Conservation (phyloP, 2,329 filamentous ascomycete species). For the Sporothrix protearum region DNA sequence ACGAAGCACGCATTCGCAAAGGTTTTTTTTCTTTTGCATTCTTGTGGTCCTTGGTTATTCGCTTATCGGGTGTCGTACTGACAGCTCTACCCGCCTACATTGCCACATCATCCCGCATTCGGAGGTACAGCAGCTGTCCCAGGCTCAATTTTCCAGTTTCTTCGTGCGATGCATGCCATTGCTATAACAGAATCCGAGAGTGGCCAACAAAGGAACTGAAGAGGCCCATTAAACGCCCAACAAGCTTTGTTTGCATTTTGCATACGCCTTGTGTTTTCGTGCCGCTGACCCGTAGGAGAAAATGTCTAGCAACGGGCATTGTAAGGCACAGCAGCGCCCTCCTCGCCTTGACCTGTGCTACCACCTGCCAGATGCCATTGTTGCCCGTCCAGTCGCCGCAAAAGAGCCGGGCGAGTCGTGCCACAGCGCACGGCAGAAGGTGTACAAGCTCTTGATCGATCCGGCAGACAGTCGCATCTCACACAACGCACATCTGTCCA, state of each 20-base stretch:
- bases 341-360: background rate
- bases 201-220: background rate
- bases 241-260: background rate
- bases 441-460: slow-evolving; percentile 20
- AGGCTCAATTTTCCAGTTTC: background rate
- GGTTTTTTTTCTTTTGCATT: background rate
- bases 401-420: slow-evolving; percentile 18
- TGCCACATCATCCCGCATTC: slow-evolving; percentile 24
- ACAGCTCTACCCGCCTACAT: slow-evolving; percentile 11
- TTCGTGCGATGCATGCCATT: background rate
- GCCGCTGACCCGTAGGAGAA: background rate
- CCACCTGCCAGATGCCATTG: background rate
- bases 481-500: background rate
- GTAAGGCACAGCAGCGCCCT: background rate
- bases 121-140: slow-evolving; percentile 8
- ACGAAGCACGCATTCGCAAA: slow-evolving; percentile 5
- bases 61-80: slow-evolving; percentile 24
- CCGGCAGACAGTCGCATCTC: slow-evolving; percentile 19
- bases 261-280: background rate
- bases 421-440: slow-evolving; percentile 20
- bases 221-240: background rate
- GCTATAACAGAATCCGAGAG: background rate
- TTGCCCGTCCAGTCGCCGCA: background rate
- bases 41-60: slow-evolving; percentile 21
- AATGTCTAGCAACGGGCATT: background rate